phyloP scores from a whole-genome alignment of 306 rosid genomes.

The Mimosa pudica region DNA sequence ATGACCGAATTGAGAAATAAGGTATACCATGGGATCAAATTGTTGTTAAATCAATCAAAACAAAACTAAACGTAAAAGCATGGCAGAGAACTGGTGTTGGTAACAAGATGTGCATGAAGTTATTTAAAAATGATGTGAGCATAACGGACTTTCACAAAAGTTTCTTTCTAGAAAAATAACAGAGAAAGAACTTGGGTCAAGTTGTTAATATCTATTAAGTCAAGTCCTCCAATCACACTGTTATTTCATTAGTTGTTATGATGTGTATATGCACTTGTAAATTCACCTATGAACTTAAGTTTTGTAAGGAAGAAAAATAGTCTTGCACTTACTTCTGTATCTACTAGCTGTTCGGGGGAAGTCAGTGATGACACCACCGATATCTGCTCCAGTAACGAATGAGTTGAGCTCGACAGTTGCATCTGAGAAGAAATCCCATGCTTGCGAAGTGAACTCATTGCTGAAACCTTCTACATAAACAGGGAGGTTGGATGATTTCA shows the following conservation, averaged over 20 bases:
- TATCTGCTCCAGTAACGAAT: slow-evolving; percentile 37
- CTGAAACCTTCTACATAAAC: slow-evolving; percentile 79
- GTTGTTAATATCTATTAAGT: too few relatives aligned
- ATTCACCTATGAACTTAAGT: too few relatives aligned
- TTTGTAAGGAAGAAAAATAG: too few relatives aligned
- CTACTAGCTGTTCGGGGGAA: slow-evolving; percentile 80
- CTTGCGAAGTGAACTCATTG: slow-evolving; percentile 89
- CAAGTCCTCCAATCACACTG: too few relatives aligned
- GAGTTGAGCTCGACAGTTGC: slow-evolving; percentile 83
- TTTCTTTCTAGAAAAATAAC: background rate
- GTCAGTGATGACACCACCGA: slow-evolving; percentile 78
- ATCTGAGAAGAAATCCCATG: slow-evolving; percentile 96
- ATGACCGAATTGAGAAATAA: background rate
- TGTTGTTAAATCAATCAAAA: background rate
- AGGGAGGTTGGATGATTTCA: slow-evolving; percentile 54
- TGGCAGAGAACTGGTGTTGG: background rate
- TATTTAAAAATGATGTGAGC: background rate
- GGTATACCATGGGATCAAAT: background rate
- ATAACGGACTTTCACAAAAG: background rate
- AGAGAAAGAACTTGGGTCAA: too few relatives aligned
- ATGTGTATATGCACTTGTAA: too few relatives aligned
- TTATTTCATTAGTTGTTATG: too few relatives aligned
- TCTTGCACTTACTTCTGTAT: slow-evolving; percentile 76
- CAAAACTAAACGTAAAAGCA: background rate
- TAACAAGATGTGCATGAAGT: background rate